Conservation (phyloP, 2,329 filamentous ascomycete species). For the Alternaria sp. region DNA sequence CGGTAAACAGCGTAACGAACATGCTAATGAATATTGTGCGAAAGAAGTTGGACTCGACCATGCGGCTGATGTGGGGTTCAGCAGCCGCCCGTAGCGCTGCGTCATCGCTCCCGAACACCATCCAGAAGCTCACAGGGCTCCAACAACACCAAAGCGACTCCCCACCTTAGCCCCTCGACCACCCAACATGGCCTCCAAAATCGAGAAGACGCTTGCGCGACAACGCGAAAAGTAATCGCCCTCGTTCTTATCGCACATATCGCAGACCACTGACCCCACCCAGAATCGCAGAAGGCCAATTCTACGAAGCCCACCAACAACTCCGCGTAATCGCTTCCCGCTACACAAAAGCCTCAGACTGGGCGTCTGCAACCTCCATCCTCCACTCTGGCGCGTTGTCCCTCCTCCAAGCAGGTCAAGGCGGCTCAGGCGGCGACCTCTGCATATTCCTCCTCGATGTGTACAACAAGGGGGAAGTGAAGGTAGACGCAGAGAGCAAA, state of each 20-base stretch:
- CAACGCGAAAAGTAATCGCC: slow-evolving; percentile 75
- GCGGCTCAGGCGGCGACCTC: slow-evolving; percentile 89
- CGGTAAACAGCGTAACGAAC: neutral
- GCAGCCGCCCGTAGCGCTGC: slow-evolving; percentile 26
- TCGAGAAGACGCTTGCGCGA: slow-evolving; percentile 75
- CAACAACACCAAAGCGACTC: neutral
- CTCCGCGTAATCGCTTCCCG: slow-evolving; percentile 93
- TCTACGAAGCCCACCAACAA: slow-evolving; percentile 98
- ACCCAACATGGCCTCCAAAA: slow-evolving; percentile 57
- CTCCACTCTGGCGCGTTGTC: slow-evolving; percentile 84
- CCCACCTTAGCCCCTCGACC: neutral
- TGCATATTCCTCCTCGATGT: slow-evolving; percentile 88
- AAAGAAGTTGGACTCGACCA: neutral
- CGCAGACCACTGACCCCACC: slow-evolving; percentile 21
- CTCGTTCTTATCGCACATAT: neutral
- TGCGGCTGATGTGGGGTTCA: slow-evolving; percentile 15
- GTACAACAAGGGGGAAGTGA: slow-evolving; percentile 84
- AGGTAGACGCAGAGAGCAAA: slow-evolving; percentile 76
- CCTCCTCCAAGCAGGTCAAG: slow-evolving; percentile 89
- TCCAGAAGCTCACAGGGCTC: slow-evolving; percentile 3
- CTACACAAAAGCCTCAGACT: slow-evolving; percentile 89
- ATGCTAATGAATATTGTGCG: neutral
- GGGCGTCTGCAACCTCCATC: slow-evolving; percentile 84
- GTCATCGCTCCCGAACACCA: slow-evolving; percentile 23
- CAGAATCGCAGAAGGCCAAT: slow-evolving; percentile 88